Evolutionary conservation across 306 rosid species (phyloP).

Genomic region (Trichosanthes truncata): DNA sequence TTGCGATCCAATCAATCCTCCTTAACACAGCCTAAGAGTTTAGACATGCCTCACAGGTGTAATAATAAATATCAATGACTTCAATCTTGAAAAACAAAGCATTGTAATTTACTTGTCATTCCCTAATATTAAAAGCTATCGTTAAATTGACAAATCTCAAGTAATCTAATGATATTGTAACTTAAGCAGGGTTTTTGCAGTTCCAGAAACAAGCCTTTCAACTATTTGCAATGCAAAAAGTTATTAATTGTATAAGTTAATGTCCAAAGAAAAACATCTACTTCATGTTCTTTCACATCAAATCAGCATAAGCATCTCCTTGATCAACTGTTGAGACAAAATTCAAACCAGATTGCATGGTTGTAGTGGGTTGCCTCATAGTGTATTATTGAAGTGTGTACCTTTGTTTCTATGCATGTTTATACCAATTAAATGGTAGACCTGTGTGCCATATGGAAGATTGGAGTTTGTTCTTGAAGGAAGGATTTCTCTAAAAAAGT

Average conservation of each 20-base stretch:
- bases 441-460: background rate
- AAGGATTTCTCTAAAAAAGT: background rate
- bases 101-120: background rate
- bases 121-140: background rate
- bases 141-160: background rate
- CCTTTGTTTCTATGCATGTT: background rate
- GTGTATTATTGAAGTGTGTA: background rate
- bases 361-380: background rate
- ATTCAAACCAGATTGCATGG: background rate
- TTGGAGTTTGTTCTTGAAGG: conserved; percentile 7
- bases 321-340: background rate
- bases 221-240: background rate
- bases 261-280: background rate
- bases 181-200: background rate
- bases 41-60: background rate
- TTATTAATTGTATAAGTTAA: background rate
- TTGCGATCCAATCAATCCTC: background rate
- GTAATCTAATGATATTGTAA: background rate
- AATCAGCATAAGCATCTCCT: conserved; percentile 6
- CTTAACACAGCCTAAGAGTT: background rate
- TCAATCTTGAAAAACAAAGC: background rate
- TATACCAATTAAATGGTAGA: background rate
- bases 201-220: background rate
- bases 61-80: background rate
- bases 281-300: background rate